Evolutionary conservation across 2,329 filamentous ascomycete species (phyloP), one percentile per base, ranked within the genome.

Genomic region (Aspergillus chevalieri): DNA sequence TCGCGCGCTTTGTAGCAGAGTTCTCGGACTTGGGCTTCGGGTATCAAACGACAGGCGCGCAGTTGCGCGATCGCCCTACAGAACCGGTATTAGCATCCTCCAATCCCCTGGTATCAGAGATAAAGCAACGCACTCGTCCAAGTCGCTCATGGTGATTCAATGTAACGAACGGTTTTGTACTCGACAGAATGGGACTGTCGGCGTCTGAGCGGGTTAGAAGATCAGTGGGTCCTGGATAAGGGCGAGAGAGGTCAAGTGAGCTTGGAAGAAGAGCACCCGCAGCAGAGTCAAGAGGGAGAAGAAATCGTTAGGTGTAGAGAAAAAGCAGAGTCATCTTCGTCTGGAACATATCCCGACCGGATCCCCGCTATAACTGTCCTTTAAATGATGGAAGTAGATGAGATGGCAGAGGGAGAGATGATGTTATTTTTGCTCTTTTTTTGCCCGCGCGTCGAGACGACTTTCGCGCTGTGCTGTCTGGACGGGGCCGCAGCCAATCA

Each of bases 1-100:
- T 98, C 93, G 56, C 93, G 83, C 47, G 93, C 93, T 68, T 96
- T 96, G 78, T 96, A 92, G 74, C 93, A 97, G 61, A 98, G 80
- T 74, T 98, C 92, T 66, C 92, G 87, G 53, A 98, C 94, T 74
- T 97, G 89, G 38, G 85, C 79, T 76, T 98, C 93, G 54, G 93
- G 92, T 60, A 98, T 98, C 48, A 92, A 91, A 54, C 91, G 88
- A 74, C 93, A 98, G 67, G 90, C 87, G 76, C 93, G 89, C 66
- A 98, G 79, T 73, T 96, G 91, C 69, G 89, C 87, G 66, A 98
- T 98, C 52, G 91, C 91, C 74, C 92, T 96, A 57, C 19, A 52
- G 34, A 12, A 12, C 26, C 9, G 26, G 9, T 7, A 30, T 30
- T 30, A 30, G 26, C 26, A 30, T 30, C 26, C 26, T 30, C 26